Conservation (phyloP, 83 land plant species). For the Thuja plicata region DNA sequence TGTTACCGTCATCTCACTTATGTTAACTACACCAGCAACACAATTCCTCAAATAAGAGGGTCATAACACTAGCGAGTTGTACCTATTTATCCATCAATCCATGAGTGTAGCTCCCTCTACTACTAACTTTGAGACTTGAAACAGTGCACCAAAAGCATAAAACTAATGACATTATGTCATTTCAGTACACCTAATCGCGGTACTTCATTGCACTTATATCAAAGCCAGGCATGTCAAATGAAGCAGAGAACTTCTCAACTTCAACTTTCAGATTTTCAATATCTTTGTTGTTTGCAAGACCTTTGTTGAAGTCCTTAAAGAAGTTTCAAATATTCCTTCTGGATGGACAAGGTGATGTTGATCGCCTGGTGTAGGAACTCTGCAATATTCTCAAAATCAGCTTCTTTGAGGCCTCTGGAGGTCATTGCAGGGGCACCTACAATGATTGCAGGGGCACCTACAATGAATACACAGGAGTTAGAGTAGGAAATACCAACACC, state of each 20-base stretch:
- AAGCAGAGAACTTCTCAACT: slow-evolving; percentile 75
- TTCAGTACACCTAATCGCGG: slow-evolving; percentile 25
- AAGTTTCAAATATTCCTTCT: slow-evolving; percentile 77
- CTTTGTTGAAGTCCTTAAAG: slow-evolving; percentile 88
- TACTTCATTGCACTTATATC: slow-evolving; percentile 60
- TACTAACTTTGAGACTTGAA: not conserved
- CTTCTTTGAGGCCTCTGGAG: slow-evolving; percentile 78
- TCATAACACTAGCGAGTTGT: not conserved
- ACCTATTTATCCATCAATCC: not conserved
- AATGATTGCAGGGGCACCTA: too few relatives aligned
- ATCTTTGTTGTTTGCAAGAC: slow-evolving; percentile 78
- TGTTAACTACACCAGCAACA: not conserved
- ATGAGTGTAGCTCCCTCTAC: not conserved
- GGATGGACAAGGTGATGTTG: slow-evolving; percentile 57
- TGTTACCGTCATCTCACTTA: not conserved
- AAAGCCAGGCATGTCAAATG: slow-evolving; percentile 91
- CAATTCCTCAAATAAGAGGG: not conserved
- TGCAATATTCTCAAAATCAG: slow-evolving; percentile 84
- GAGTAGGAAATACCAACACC: not conserved
- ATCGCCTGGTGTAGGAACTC: slow-evolving; percentile 83
- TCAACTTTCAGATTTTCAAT: slow-evolving; percentile 69
- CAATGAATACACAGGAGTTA: not conserved
- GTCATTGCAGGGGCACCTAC: slow-evolving; percentile 93
- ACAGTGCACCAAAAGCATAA: not conserved
- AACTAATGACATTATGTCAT: not conserved